Base-by-base conservation (phyloP, 768 basidiomycete genomes). In the Lyophyllum atratum region DNA sequence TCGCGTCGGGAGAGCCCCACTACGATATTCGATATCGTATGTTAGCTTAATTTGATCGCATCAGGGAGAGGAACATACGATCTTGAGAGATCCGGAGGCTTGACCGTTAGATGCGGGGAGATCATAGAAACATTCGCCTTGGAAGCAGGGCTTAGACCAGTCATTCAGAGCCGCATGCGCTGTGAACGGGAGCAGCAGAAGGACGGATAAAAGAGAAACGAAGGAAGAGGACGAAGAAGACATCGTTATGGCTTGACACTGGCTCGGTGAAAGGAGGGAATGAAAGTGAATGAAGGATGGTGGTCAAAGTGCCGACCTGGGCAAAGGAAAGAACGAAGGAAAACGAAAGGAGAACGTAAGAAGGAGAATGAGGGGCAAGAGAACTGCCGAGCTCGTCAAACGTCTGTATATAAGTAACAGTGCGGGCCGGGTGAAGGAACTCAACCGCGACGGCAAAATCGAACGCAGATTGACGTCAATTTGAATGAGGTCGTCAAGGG, bases 111-210 rank as follows among this genome's bases (percentile, higher is more conserved):
- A 60, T 11, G 64, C 58, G 19, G 69, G 74, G 39, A 72, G 63
- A 65, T 70, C 72, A 52, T 80, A 79, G 46, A 68, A 69, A 52
- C 77, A 80, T 29, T 65, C 67, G 22, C 77, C 78, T 4, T 64
- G 59, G 29, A 73, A 66, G 56, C 73, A 76, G 4, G 72, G 74
- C 42, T 70, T 68, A 19, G 56, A 67, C 79, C 78, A 80, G 65
- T 80, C 76, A 54, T 78, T 79, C 22, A 45, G 44, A 17, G 56
- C 49, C 3, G 43, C 49, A 25, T 39, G n/a, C 11, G 43, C 31
- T 22, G 49, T 28, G 19, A 34, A 21, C 11, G 49, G 43, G 43
- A 57, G 40, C 1, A 57, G 40, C 24, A 56, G 54, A 6, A 55
- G n/a, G 14, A 43, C 14, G 24, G 54, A 25, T 5, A 55, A 15